phyloP scores from a whole-genome alignment of 805 yeast genomes.

The Phaffomyces antillensis region DNA sequence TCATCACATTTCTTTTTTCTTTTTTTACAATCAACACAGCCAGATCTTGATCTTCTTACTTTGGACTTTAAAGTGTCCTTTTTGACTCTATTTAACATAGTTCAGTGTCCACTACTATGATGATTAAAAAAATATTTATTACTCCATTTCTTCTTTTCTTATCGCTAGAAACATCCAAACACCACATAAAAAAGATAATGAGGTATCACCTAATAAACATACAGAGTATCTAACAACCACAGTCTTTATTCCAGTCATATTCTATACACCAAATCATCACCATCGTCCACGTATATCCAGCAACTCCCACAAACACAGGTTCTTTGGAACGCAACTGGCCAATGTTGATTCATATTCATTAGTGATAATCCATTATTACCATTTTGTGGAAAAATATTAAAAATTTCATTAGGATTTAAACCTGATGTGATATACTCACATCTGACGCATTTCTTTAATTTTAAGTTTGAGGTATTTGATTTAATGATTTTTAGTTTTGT shows the following conservation, averaged over 20 bases:
- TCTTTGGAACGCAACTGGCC: slow-evolving; percentile 66
- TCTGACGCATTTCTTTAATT: slow-evolving; percentile 41
- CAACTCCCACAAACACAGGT: slow-evolving; percentile 75
- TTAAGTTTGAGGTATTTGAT: slow-evolving; percentile 7
- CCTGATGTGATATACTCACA: slow-evolving; percentile 43
- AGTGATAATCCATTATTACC: slow-evolving; percentile 5
- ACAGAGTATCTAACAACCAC: too few relatives aligned
- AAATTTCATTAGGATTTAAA: slow-evolving; percentile 25
- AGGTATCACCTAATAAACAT: too few relatives aligned
- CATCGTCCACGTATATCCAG: slow-evolving; percentile 44
- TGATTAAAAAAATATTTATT: too few relatives aligned
- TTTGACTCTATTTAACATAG: neutral
- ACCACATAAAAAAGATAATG: too few relatives aligned
- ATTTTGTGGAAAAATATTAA: slow-evolving; percentile 15
- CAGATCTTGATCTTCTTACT: slow-evolving; percentile 26
- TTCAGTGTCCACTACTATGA: too few relatives aligned
- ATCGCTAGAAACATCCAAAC: too few relatives aligned
- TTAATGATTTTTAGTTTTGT: slow-evolving; percentile 21
- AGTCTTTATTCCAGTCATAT: too few relatives aligned
- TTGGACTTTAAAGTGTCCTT: neutral
- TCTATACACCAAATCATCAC: slow-evolving; percentile 1
- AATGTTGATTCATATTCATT: slow-evolving; percentile 27
- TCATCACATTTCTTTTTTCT: slow-evolving; percentile 47
- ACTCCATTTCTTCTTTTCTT: too few relatives aligned
- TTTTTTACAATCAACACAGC: slow-evolving; percentile 35